Evolutionary conservation across 768 basidiomycete genomes (phyloP).

Genomic region (Heimioporus sp.): DNA sequence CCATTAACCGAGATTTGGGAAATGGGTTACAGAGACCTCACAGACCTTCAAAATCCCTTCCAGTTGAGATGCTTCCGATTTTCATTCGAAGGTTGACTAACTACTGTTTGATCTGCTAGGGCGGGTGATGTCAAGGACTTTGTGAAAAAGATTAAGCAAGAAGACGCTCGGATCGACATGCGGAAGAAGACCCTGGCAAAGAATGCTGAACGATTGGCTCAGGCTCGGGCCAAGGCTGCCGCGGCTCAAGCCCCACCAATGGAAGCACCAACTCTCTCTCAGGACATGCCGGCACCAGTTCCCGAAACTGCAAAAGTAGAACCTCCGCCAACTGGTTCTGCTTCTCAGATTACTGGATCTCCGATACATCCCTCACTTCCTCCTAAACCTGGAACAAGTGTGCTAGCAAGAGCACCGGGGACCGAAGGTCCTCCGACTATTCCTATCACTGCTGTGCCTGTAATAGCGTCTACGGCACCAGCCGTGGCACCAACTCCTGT

Average conservation of each 20-base stretch:
- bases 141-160: conserved; percentile 64
- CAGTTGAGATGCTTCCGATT: conserved; percentile 45
- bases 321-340: not conserved
- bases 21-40: conserved; percentile 68
- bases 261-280: conserved; percentile 17
- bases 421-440: conserved; percentile 31
- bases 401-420: conserved; percentile 30
- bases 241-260: conserved; percentile 20
- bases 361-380: conserved; percentile 70
- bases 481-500: conserved; percentile 18
- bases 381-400: conserved; percentile 57
- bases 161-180: conserved; percentile 60
- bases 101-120: conserved; percentile 36
- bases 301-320: conserved; percentile 24
- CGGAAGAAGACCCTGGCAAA: conserved; percentile 41
- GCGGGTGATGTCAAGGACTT: conserved; percentile 76
- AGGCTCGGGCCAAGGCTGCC: conserved; percentile 43
- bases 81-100: conserved; percentile 3
- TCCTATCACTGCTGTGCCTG: conserved; percentile 3
- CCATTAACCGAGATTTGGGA: conserved; percentile 81
- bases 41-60: conserved; percentile 64
- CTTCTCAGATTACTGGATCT: conserved; percentile 29
- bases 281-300: conserved; percentile 12
- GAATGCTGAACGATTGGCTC: conserved; percentile 36
- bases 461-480: conserved; percentile 12